phyloP scores from a whole-genome alignment of 306 rosid species.

The Trifolium subterraneum region DNA sequence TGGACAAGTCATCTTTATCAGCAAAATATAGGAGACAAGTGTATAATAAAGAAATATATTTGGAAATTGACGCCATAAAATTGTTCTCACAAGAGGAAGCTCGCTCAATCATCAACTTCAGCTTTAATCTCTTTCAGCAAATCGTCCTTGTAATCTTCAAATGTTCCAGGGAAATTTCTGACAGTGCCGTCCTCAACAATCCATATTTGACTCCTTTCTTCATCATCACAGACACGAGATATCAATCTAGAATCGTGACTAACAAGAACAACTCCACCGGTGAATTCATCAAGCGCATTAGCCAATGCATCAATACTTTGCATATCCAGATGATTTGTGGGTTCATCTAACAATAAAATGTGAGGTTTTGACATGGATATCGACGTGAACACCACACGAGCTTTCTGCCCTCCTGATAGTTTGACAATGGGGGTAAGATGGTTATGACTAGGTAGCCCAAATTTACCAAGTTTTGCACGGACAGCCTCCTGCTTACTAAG shows the following conservation, averaged over 20 bases:
- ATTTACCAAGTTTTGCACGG: conserved; percentile 32
- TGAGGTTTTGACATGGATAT: conserved; percentile 87
- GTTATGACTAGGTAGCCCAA: conserved; percentile 31
- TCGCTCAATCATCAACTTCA: conserved; percentile 33
- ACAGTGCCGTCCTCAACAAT: conserved; percentile 69
- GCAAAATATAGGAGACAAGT: conserved; percentile 9
- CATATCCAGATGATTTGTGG: conserved; percentile 83
- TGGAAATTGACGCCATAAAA: conserved; percentile 6
- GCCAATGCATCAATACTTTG: conserved; percentile 75
- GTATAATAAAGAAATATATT: conserved; percentile 1
- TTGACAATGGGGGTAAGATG: conserved; percentile 35
- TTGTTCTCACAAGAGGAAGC: conserved; percentile 22
- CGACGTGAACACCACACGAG: conserved; percentile 80
- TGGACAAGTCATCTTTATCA: conserved; percentile 20
- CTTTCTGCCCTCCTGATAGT: conserved; percentile 34
- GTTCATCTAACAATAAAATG: conserved; percentile 80
- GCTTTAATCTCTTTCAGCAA: conserved; percentile 34
- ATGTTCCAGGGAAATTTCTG: conserved; percentile 29
- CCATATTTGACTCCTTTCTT: conserved; percentile 82
- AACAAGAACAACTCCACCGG: conserved; percentile 76
- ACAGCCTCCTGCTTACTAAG: conserved; percentile 33
- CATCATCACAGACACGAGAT: conserved; percentile 74
- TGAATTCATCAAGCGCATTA: conserved; percentile 59
- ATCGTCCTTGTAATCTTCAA: conserved; percentile 30
- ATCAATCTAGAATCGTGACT: conserved; percentile 84